phyloP scores from a whole-genome alignment of 1,284 basidiomycete genomes.

The Fomitiporia mediterranea region DNA sequence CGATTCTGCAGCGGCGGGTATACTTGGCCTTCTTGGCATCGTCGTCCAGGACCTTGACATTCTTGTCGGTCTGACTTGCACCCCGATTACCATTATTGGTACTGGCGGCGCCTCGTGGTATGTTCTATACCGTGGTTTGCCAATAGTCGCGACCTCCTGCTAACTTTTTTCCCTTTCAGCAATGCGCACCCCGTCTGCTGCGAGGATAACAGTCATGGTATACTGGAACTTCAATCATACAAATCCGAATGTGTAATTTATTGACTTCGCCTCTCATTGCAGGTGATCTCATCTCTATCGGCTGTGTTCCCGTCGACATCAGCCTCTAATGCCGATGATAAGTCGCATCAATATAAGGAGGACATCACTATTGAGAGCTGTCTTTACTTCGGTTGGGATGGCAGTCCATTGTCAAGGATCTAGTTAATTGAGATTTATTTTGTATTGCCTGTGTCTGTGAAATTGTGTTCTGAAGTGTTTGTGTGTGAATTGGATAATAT shows the following conservation, averaged over 20 bases:
- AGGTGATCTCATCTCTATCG: background rate
- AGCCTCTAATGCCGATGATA: background rate
- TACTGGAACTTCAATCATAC: background rate
- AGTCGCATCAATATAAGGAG: too few relatives aligned
- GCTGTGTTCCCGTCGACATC: background rate
- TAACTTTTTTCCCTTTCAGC: background rate
- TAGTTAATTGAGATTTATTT: too few relatives aligned
- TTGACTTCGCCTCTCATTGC: background rate
- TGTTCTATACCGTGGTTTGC: background rate
- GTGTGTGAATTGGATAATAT: too few relatives aligned
- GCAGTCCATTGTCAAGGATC: too few relatives aligned
- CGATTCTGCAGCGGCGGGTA: background rate
- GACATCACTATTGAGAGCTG: too few relatives aligned
- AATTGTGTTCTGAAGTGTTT: too few relatives aligned
- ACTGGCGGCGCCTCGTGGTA: constrained; percentile 2
- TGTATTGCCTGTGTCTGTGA: too few relatives aligned
- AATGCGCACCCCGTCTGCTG: constrained; percentile 2
- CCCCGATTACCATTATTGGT: constrained; percentile 28
- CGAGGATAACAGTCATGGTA: background rate
- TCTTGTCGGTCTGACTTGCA: constrained; percentile 30
- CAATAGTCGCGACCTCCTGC: background rate
- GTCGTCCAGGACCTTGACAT: constrained; percentile 27
- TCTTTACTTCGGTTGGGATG: too few relatives aligned
- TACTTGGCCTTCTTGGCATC: constrained; percentile 30
- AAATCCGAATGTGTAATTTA: too few relatives aligned